Conservation (phyloP, 2,329 filamentous ascomycete species). For the Xylaria sp. region DNA sequence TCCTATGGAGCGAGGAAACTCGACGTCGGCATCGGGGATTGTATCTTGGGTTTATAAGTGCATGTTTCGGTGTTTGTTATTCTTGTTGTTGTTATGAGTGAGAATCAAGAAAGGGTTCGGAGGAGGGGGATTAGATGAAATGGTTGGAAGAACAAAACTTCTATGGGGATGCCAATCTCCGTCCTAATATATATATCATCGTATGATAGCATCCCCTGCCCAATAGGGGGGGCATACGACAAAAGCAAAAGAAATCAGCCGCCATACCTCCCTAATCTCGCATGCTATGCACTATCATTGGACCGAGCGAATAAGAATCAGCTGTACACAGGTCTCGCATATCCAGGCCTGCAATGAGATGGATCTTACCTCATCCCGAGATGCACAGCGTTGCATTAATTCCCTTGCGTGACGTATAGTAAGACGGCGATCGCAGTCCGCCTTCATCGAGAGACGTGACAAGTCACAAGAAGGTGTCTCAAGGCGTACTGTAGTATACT, state of each 20-base stretch:
- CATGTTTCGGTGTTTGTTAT: constrained; percentile 8
- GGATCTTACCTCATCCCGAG: constrained; percentile 7
- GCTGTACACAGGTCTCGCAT: not conserved
- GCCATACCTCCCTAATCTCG: constrained; percentile 26
- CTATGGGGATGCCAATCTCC: not conserved
- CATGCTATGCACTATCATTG: constrained; percentile 12
- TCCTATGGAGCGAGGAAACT: not conserved
- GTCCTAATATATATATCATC: constrained; percentile 22
- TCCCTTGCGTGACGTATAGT: not conserved
- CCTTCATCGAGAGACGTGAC: not conserved
- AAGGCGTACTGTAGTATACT: not conserved
- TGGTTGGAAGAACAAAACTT: constrained; percentile 1
- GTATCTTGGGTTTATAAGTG: not conserved
- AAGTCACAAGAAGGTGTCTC: not conserved
- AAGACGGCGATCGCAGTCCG: not conserved
- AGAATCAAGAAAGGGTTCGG: not conserved
- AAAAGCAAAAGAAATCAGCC: constrained; percentile 26
- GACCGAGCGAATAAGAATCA: constrained; percentile 27
- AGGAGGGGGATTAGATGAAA: not conserved
- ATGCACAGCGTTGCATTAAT: not conserved
- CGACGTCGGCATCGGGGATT: constrained; percentile 7
- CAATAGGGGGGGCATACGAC: not conserved
- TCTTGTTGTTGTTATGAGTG: not conserved
- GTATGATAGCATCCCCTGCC: constrained; percentile 10
- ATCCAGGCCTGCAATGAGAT: constrained; percentile 14